These are phyloP conservation scores for Rhizoclosmatium sp. DNA, from an alignment of 192 early-diverging fungal genomes.

Conservation along the genomic window DNA sequence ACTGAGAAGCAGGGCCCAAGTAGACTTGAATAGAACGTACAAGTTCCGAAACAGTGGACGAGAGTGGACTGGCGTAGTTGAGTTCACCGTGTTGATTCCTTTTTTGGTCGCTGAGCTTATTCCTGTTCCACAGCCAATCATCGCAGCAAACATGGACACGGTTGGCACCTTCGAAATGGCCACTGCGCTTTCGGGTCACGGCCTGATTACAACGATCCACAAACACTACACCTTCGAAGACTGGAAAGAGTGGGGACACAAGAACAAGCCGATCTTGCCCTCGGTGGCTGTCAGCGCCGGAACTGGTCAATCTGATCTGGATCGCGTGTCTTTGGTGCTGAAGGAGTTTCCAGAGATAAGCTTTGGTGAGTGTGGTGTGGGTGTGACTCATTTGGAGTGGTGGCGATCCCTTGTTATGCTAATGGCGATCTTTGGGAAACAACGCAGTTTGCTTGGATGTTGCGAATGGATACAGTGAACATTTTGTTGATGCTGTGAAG, in stretches of 20 bases:
- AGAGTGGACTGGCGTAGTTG: conserved; percentile 12
- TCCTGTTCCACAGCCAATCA: not conserved
- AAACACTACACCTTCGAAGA: conserved; percentile 34
- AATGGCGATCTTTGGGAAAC: not conserved
- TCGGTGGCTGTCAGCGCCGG: conserved; percentile 27
- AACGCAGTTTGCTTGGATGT: conserved; percentile 25
- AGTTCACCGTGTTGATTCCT: not conserved
- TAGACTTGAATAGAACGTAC: conserved; percentile 23
- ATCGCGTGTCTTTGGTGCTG: conserved; percentile 14
- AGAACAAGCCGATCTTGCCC: not conserved
- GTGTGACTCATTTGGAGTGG: not conserved
- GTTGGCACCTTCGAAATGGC: conserved; percentile 34
- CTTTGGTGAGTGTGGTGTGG: conserved; percentile 1
- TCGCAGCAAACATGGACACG: conserved; percentile 30
- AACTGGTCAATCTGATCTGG: conserved; percentile 23
- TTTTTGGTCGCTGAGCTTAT: not conserved
- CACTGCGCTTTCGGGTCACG: not conserved
- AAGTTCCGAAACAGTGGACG: conserved; percentile 17
- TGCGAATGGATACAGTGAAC: conserved; percentile 31
- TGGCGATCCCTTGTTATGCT: too few species aligned
- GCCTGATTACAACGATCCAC: conserved; percentile 29
- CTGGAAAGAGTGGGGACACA: conserved; percentile 15
- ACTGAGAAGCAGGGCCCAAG: conserved; percentile 25
- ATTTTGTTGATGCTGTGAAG: conserved; percentile 35
- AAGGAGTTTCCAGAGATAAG: conserved; percentile 19